Percentiles rank a stretch among this genome's conserved stretches.
Conservation (phyloP, 495 filamentous ascomycete genomes). For the Penicillium soppii region DNA sequence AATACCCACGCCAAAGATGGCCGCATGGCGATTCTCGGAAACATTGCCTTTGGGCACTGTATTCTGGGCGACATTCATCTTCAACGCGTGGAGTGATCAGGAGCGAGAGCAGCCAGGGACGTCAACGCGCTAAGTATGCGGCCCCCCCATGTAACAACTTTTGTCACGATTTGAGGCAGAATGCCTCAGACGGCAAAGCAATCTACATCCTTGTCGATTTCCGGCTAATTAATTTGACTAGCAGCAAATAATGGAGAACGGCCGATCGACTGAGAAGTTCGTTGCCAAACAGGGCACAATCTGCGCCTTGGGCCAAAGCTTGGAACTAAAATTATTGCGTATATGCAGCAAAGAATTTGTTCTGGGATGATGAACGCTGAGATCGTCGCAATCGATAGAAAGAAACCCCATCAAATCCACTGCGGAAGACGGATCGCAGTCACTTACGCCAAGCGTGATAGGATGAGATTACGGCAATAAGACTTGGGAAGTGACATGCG, state of each 20-base stretch:
- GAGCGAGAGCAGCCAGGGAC: neutral
- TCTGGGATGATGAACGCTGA: neutral
- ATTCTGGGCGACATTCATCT: neutral
- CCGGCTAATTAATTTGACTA: neutral
- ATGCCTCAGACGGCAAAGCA: neutral
- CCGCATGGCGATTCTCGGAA: constrained; percentile 6
- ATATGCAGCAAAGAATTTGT: neutral
- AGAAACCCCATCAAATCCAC: neutral
- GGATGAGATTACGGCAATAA: too few species aligned
- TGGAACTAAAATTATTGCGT: neutral
- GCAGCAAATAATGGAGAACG: neutral
- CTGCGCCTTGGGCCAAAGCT: neutral
- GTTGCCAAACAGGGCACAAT: neutral
- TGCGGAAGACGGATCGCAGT: neutral
- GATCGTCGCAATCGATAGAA: neutral
- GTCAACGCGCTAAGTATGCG: neutral
- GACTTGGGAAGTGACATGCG: too few species aligned
- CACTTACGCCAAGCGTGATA: neutral
- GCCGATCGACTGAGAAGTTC: neutral
- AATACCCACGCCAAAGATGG: constrained; percentile 6
- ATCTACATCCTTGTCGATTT: neutral
- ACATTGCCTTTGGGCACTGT: neutral
- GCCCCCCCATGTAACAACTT: neutral
- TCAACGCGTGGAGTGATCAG: neutral
- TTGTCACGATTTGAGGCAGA: neutral